These are phyloP conservation scores for Pleomassaria siparia DNA, from an alignment of 2,329 filamentous ascomycete genomes.

Conservation along the genomic window DNA sequence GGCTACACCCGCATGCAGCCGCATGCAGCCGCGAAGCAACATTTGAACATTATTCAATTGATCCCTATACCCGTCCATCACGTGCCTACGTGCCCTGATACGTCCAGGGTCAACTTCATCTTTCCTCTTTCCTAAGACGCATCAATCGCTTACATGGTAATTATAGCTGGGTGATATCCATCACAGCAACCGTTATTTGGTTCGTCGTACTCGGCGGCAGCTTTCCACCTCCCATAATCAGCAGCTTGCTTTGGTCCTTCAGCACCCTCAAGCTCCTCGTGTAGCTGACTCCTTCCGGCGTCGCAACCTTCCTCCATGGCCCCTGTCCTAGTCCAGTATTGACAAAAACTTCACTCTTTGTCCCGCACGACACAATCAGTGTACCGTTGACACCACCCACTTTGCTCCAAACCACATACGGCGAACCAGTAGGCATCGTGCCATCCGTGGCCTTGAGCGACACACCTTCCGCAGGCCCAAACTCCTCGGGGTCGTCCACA, in stretches of 20 bases:
- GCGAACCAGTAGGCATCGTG: constrained; percentile 49
- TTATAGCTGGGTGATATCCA: constrained; percentile 32
- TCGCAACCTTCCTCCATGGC: constrained; percentile 49
- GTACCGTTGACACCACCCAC: constrained; percentile 53
- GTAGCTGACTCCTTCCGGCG: constrained; percentile 47
- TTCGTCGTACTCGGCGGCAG: constrained; percentile 38
- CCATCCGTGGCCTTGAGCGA: constrained; percentile 50
- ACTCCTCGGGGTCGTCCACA: constrained; percentile 49
- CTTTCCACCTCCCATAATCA: constrained; percentile 47
- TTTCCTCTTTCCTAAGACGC: too few species aligned
- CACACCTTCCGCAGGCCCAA: constrained; percentile 45
- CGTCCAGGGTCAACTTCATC: too few species aligned
- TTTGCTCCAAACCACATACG: constrained; percentile 56
- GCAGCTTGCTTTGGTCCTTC: constrained; percentile 40
- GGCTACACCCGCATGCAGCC: too few species aligned
- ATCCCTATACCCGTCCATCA: too few species aligned
- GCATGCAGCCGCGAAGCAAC: too few species aligned
- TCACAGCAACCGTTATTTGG: constrained; percentile 32
- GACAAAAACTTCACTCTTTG: constrained; percentile 47
- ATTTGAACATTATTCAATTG: too few species aligned
- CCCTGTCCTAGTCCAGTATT: constrained; percentile 50
- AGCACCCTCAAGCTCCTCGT: constrained; percentile 51
- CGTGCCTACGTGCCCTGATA: too few species aligned
- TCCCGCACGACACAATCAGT: constrained; percentile 50
- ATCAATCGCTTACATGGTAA: too few species aligned